phyloP scores from a whole-genome alignment of 768 basidiomycete species.

The Tremella mesenterica region DNA sequence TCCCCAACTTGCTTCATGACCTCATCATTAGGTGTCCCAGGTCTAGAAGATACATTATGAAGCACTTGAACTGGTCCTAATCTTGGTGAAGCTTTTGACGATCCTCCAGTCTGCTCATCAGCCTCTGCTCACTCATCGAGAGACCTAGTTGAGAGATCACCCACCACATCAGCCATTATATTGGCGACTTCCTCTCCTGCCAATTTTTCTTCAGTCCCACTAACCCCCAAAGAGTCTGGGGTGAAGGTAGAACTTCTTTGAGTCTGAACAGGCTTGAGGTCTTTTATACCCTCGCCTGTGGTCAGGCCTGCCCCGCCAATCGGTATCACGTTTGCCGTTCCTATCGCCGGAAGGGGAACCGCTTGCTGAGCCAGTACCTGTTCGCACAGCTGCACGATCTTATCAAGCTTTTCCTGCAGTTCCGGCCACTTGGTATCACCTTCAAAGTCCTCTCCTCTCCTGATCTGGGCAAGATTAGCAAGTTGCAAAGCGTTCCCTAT shows the following conservation, averaged over 20 bases:
- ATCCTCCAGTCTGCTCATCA: slow-evolving; percentile 25
- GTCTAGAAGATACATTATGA: slow-evolving; percentile 14
- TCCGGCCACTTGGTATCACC: slow-evolving; percentile 8
- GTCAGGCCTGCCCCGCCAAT: not conserved
- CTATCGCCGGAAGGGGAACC: not conserved
- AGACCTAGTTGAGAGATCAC: slow-evolving; percentile 2
- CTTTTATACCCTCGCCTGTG: not conserved
- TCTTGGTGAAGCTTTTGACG: slow-evolving; percentile 22
- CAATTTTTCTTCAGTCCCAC: slow-evolving; percentile 27
- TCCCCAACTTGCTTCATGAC: slow-evolving; percentile 29
- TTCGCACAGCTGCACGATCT: slow-evolving; percentile 30
- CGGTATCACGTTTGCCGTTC: not conserved
- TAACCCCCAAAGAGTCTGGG: no score
- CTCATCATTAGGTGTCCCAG: slow-evolving; percentile 6
- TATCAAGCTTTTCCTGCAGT: slow-evolving; percentile 33
- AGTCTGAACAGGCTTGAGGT: not conserved
- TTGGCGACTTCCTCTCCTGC: slow-evolving; percentile 36
- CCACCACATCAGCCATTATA: slow-evolving; percentile 36
- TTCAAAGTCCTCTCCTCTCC: not conserved
- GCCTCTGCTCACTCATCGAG: not conserved
- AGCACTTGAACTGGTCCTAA: slow-evolving; percentile 28
- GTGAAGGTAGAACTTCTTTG: not conserved
- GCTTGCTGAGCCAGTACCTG: slow-evolving; percentile 15
- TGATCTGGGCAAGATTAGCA: slow-evolving; percentile 8
- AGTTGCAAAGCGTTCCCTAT: slow-evolving; percentile 35